These are phyloP conservation scores for Russula abietina DNA, from an alignment of 768 basidiomycete species.

Conservation along the genomic window DNA sequence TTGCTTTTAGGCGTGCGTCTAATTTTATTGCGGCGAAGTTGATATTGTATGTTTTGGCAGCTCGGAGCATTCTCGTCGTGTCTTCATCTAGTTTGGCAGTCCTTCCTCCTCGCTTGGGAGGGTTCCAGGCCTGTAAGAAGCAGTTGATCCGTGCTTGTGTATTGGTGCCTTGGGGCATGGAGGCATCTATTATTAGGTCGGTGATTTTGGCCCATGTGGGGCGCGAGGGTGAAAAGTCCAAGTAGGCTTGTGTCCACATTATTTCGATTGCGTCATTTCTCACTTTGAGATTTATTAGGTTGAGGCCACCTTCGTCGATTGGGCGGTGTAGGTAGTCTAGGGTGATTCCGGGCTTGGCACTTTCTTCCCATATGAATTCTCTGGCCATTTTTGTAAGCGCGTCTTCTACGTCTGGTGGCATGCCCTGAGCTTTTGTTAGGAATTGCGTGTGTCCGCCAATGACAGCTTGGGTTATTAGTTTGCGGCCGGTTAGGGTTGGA, in stretches of 20 bases:
- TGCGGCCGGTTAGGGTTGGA: background rate
- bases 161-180: too few species aligned
- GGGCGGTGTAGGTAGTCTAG: background rate
- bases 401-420: background rate
- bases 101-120: background rate
- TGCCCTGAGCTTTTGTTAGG: background rate
- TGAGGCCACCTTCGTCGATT: too few species aligned
- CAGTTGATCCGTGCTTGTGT: background rate
- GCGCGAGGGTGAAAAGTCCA: background rate
- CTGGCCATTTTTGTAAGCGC: background rate
- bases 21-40: conserved; percentile 10
- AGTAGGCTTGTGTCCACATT: conserved; percentile 19
- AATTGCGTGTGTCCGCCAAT: background rate
- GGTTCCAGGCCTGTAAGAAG: conserved; percentile 19
- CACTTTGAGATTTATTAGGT: conserved; percentile 5
- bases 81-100: background rate
- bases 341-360: background rate
- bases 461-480: background rate
- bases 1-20: too few species aligned
- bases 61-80: conserved; percentile 7
- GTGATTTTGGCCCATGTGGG: too few species aligned
- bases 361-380: conserved; percentile 25
- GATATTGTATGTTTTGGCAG: background rate
- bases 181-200: too few species aligned
- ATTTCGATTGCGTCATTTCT: conserved; percentile 22